phyloP scores from a whole-genome alignment of 176 grass and related monocot species.

The Musa acuminata region DNA sequence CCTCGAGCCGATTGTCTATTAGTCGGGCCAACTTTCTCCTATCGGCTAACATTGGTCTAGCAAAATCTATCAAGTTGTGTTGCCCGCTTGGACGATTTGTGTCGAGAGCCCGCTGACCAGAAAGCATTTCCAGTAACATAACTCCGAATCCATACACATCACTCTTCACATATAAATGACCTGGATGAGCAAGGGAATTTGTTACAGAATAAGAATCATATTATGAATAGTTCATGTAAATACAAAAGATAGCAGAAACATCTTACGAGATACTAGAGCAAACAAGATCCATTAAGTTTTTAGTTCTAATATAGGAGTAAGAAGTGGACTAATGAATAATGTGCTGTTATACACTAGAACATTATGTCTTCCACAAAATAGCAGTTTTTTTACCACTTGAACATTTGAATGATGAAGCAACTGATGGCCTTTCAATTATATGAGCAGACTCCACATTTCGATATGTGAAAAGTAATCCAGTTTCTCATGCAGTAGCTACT shows the following conservation, averaged over 20 bases:
- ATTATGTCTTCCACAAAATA: neutral
- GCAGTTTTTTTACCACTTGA: constrained; percentile 6
- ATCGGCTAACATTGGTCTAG: constrained; percentile 51
- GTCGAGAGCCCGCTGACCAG: constrained; percentile 57
- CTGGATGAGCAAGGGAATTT: constrained; percentile 16
- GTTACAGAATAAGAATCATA: neutral
- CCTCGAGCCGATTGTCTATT: constrained; percentile 61
- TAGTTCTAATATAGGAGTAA: neutral
- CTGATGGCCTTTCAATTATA: too few species aligned
- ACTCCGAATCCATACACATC: constrained; percentile 86
- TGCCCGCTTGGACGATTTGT: constrained; percentile 23
- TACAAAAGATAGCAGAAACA: neutral
- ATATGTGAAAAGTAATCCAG: too few species aligned
- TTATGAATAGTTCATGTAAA: neutral
- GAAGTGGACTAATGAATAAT: neutral
- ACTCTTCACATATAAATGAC: constrained; percentile 91
- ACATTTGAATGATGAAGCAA: neutral
- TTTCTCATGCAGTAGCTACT: neutral
- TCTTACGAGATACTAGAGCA: too few species aligned
- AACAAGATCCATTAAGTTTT: too few species aligned
- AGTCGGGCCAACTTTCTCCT: constrained; percentile 54
- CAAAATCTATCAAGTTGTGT: constrained; percentile 63
- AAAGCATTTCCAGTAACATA: constrained; percentile 74
- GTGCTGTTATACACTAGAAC: neutral
- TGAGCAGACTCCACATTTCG: too few species aligned